Base-by-base conservation (phyloP, 1,284 basidiomycete species). In the Sporisorium reilianum region DNA sequence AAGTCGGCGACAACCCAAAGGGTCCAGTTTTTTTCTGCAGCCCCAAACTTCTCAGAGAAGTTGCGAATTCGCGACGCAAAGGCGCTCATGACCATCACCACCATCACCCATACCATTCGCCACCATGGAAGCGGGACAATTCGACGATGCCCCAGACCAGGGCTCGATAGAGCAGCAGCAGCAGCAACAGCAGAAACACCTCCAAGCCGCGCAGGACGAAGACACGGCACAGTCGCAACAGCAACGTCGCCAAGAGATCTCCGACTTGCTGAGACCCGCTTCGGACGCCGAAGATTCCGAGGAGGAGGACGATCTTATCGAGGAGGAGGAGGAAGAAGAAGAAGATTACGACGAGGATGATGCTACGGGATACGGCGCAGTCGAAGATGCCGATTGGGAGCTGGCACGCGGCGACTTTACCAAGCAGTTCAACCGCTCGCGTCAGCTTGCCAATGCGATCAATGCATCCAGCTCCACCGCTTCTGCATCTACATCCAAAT, bases 381-480 rank as follows among this genome's bases (percentile, higher is more conserved):
- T 84, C 28, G 80, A 84, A 40, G 82, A 83, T 59, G 82, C 80
- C 12, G 82, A 84, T 58, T 84, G 82, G 82, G 82, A 84, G 55
- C 64, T 82, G 2, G 79, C 81, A 1, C 55, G 81, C 26, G 81
- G 82, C 20, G 81, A 84, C 58, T 84, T 84, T 38, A 84, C 83
- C 9, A 84, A 84, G 65, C 79, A 79, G 46, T 83, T 80, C 78
- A 84, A 84, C 36, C 75, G 82, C 3, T 81, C 81, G 11, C 59
- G 81, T 4, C 80, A 82, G 48, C 68, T 83, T 5, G 80, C 80
- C 2, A 64, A 63, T 2, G 78, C 79, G 11, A 59, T 78, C 48
- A 38, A 53, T 34, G 49, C 59, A 6, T 34, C 54, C n/a, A 49
- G 42, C 40, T 30, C 53, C 7, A 12, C 53, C 2, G 25, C 70